A percentile compares a stretch with the other conserved stretches of the same genome.
These are phyloP conservation scores for Mycogone perniciosa DNA, from an alignment of 2,329 filamentous ascomycete genomes.

Conservation along the genomic window DNA sequence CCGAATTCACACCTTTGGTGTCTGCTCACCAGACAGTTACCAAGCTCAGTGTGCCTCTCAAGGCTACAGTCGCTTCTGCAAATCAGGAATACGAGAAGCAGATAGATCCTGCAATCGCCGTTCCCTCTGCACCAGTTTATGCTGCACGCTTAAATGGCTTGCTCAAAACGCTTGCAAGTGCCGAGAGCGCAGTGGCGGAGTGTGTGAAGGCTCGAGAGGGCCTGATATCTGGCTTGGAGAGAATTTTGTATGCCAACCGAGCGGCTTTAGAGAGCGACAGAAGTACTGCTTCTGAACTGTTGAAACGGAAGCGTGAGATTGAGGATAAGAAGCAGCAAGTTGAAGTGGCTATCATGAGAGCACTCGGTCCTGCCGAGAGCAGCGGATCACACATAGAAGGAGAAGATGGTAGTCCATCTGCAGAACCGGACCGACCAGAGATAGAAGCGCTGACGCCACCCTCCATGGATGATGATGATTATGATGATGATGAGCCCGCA, in stretches of 20 bases:
- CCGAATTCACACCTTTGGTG: constrained; percentile 71
- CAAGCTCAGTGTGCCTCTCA: constrained; percentile 64
- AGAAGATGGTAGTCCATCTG: constrained; percentile 38
- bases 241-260: constrained; percentile 69
- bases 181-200: constrained; percentile 82
- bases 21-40: constrained; percentile 65
- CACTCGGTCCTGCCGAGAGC: constrained; percentile 58
- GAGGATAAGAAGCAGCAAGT: constrained; percentile 83
- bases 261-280: constrained; percentile 65
- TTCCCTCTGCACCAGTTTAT: constrained; percentile 81
- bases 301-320: constrained; percentile 61
- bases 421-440: constrained; percentile 67
- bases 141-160: constrained; percentile 83
- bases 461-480: constrained; percentile 41
- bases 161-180: constrained; percentile 81
- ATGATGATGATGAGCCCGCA: constrained; percentile 17
- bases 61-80: constrained; percentile 61
- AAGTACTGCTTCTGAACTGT: constrained; percentile 55
- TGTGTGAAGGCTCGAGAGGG: constrained; percentile 78
- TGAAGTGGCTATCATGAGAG: constrained; percentile 84
- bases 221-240: constrained; percentile 75
- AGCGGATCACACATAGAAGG: constrained; percentile 42
- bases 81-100: constrained; percentile 80
- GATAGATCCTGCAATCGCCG: constrained; percentile 59
- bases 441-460: constrained; percentile 86